Evolutionary conservation across 2,329 filamentous ascomycete species (phyloP).

Genomic region (Colletotrichum tamarilloi): DNA sequence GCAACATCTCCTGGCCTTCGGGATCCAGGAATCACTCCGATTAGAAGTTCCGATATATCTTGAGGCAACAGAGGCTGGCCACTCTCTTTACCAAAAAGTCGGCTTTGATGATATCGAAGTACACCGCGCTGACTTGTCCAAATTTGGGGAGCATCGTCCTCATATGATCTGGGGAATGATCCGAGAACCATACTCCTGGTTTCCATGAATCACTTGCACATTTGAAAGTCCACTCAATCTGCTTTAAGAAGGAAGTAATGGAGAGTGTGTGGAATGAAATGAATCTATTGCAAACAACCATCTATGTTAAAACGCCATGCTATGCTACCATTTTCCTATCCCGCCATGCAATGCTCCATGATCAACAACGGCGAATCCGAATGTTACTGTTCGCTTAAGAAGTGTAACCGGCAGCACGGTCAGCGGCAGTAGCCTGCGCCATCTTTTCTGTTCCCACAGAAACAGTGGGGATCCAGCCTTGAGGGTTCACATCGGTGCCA

Average conservation of each 20-base stretch:
- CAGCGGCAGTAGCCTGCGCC: constrained; percentile 7
- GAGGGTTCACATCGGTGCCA: not conserved
- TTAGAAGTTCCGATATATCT: constrained; percentile 49
- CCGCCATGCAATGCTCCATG: not conserved
- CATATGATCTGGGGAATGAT: constrained; percentile 19
- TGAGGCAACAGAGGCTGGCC: constrained; percentile 47
- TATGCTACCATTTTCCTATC: not conserved
- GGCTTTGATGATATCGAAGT: constrained; percentile 46
- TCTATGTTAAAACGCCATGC: not conserved
- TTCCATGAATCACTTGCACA: not conserved
- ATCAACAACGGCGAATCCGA: not conserved
- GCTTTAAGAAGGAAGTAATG: not conserved
- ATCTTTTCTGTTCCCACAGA: constrained; percentile 13
- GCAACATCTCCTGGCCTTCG: constrained; percentile 47
- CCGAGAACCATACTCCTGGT: constrained; percentile 6
- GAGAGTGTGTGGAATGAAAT: not conserved
- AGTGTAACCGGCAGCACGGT: constrained; percentile 15
- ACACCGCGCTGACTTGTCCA: not conserved
- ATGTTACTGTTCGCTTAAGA: not conserved
- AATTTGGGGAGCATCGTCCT: constrained; percentile 3
- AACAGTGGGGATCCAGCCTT: not conserved
- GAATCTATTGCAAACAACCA: not conserved
- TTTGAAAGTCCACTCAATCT: not conserved
- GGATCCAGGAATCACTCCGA: constrained; percentile 47
- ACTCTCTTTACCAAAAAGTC: constrained; percentile 46